Percentiles rank a stretch among this genome's conserved stretches.
Evolutionary conservation across 768 basidiomycete species (phyloP).

Genomic region (Boletus bicolor): DNA sequence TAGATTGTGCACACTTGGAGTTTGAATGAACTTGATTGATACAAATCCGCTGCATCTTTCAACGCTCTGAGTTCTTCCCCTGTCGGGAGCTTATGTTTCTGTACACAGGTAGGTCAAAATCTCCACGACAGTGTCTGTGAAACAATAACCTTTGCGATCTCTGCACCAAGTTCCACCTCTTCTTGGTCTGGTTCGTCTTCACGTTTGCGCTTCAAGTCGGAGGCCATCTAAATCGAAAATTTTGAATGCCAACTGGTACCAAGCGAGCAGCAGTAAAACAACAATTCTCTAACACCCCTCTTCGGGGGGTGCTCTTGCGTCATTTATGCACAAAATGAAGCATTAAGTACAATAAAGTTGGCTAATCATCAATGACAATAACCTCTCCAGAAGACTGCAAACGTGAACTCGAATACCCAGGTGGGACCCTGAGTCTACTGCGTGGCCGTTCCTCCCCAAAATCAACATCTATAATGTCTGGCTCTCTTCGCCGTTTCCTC

Average conservation of each 20-base stretch:
- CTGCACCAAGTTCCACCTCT: neutral
- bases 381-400: conserved; percentile 36
- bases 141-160: conserved; percentile 15
- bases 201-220: conserved; percentile 29
- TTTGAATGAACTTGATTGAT: conserved; percentile 78
- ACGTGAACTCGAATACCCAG: conserved; percentile 11
- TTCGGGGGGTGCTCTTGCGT: neutral
- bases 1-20: conserved; percentile 58
- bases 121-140: neutral
- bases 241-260: neutral
- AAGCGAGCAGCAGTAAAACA: neutral
- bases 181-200: conserved; percentile 9
- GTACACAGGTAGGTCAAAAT: neutral
- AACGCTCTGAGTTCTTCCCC: conserved; percentile 69
- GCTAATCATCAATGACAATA: conserved; percentile 43
- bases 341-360: neutral
- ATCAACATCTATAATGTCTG: conserved; percentile 29
- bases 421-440: conserved; percentile 16
- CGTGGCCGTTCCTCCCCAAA: conserved; percentile 25
- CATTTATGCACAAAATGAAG: neutral
- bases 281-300: conserved; percentile 12
- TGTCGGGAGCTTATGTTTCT: conserved; percentile 51
- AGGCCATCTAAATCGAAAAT: conserved; percentile 17
- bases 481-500: conserved; percentile 38
- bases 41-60: conserved; percentile 72